Evolutionary conservation across 1,139 yeast species (phyloP), one percentile per base, ranked within the genome.

Genomic region (Kluyveromyces marxianus): DNA sequence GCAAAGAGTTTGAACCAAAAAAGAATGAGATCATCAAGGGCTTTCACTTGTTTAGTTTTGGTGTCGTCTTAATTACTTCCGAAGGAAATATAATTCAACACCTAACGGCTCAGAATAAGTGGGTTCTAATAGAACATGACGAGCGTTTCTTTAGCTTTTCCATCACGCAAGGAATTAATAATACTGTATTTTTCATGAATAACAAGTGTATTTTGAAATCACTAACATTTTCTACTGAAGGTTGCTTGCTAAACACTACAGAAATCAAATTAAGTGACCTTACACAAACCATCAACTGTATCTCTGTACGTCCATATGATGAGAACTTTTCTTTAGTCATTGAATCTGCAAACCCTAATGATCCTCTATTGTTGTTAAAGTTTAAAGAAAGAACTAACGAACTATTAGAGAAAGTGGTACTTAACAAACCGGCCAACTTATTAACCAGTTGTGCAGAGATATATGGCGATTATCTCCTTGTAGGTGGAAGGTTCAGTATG

Each of bases 401-500:
- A 4, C 41, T 61, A 1, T 52, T 62, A 2, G 45, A 57, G 0
- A 52, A 54, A 3, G 48, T 48, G 7, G 37, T 45, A 3, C 58
- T 70, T 2, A 44, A 30, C 0, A 67, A 72, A 59, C 66, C 78
- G 67, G 42, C 74, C 59, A 55, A 74, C 69, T 82, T 84, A 56
- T 76, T 79, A 2, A 72, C 86, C 0, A 80, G 92, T 0, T 74
- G 81, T 21, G 62, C 81, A 45, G 70, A 66, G 21, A 66, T 72
- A 41, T 77, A 76, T 50, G 50, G 60, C 2, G 53, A 51, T 25
- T 68, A 72, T 63, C 57, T 85, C 4, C 59, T 85, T 27, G 63
- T 88, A 30, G 95, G 95, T 0, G 85, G 94, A 2, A 69, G 95
- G 48, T 78, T 75, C 57, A 86, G 88, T 8, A 76, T 87, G 1